Base-by-base conservation (phyloP, 2,329 filamentous ascomycete genomes). In the Epichloe sp. region DNA sequence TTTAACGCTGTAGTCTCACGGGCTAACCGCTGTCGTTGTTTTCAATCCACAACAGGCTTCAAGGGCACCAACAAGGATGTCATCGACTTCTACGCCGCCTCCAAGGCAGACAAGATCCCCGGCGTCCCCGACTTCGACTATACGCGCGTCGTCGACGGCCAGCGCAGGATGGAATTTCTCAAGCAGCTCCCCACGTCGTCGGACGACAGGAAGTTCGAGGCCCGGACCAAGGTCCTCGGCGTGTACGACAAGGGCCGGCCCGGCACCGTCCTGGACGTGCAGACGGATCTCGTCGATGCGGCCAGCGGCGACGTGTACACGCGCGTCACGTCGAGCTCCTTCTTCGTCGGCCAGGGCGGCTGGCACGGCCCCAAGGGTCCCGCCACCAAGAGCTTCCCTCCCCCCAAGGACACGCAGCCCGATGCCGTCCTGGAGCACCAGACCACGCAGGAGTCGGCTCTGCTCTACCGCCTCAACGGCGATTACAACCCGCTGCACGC, bases 401-500 rank as follows among this genome's bases (percentile, higher is more conserved):
- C 88, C 5, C 5, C 88, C 88, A 71, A 83, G 63, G 83, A 76
- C 56, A 83, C 80, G 69, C 80, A 81, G 69, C 85, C 89, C 15
- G 88, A 94, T 68, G 78, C 74, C 43, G 77, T 81, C 5, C 78
- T 86, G 58, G 77, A 79, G 60, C 78, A 85, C 60, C 83, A 88
- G 68, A 88, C 85, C 4, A 85, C 73, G 26, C 63, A 72, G 49
- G 81, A 90, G 71, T 86, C 86, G 4, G 80, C 87, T 8, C 78
- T 86, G 56, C 72, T 93, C 51, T 93, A 93, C 68, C 79, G 88
- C 56, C 77, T 95, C 48, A 95, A 95, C 60, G 89, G 89, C 57
- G 90, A 95, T 71, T 95, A 95, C 71, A 95, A 95, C 72, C 90
- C 89, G 31, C 81, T 95, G 37, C 89, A 95, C 65, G 88, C 88